phyloP scores from a whole-genome alignment of 129 eudicot species.

The Centrapalus pauciflorus region DNA sequence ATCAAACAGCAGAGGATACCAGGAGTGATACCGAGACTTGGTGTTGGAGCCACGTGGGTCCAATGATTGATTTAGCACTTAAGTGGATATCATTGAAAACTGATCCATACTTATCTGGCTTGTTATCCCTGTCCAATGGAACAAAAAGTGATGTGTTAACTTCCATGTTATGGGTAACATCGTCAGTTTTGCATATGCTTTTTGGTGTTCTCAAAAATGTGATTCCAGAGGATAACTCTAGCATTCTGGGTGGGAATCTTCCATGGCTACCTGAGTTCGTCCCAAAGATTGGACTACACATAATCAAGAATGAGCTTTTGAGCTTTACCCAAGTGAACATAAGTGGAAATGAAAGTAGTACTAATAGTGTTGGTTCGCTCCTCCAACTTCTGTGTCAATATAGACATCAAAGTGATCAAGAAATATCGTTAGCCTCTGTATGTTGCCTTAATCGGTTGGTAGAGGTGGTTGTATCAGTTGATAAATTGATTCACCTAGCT shows the following conservation, averaged over 20 bases:
- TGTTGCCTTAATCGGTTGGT: conserved; percentile 66
- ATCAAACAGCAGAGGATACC: conserved; percentile 17
- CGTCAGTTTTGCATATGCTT: conserved; percentile 67
- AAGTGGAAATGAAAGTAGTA: background rate
- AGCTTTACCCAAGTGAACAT: conserved; percentile 28
- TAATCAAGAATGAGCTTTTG: conserved; percentile 54
- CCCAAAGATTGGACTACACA: conserved; percentile 62
- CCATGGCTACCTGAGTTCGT: conserved; percentile 77
- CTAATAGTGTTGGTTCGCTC: conserved; percentile 29
- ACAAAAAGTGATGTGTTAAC: conserved; percentile 16
- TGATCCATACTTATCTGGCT: conserved; percentile 41
- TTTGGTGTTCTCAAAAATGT: conserved; percentile 57
- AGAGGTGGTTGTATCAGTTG: conserved; percentile 38
- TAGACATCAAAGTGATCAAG: conserved; percentile 48
- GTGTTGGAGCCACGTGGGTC: conserved; percentile 72
- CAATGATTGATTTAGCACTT: conserved; percentile 72
- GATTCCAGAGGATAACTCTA: conserved; percentile 47
- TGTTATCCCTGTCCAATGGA: conserved; percentile 19
- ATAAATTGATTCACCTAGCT: conserved; percentile 54
- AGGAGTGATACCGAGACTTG: conserved; percentile 37
- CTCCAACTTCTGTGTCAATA: conserved; percentile 42
- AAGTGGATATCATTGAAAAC: conserved; percentile 50
- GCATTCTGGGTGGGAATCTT: conserved; percentile 34
- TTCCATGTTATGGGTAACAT: conserved; percentile 72
- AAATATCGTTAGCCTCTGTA: conserved; percentile 60